Base-by-base conservation (phyloP, 2,329 filamentous ascomycete species). In the Diplocarpon rosae region DNA sequence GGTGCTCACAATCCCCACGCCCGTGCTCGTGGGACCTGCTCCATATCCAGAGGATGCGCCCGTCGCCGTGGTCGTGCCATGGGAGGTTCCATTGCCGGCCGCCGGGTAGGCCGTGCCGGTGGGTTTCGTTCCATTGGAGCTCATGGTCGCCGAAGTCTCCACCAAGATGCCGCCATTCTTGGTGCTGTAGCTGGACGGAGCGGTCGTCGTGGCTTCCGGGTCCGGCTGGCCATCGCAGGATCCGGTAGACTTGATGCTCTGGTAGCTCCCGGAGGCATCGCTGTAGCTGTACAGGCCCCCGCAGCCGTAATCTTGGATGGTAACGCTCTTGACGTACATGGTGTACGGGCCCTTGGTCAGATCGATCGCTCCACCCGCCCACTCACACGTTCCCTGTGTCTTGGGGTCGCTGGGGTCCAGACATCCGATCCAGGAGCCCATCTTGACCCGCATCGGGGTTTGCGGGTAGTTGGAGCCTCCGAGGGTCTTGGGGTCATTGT, bases 391-490 rank as follows among this genome's bases (percentile, higher is more conserved):
- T 38, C 80, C 79, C 49, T 65, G 48, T n/a, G 69, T 62, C 31
- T 68, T 61, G 45, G 65, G 62, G 4, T 65, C 62, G 42, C 67
- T 65, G 43, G 68, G 66, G 42, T 53, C 46, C 16, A 48, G 41
- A 41, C 59, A 61, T 42, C 56, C 62, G 36, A 71, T 63, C 69
- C 73, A 77, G 51, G 72, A 71, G 40, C 78, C 76, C 39, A 83
- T 65, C 66, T 78, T 78, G 55, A 82, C 60, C 44, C 74, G 72
- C 73, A 80, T 81, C 9, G 82, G 82, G 1, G 79, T 82, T 64
- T 85, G 82, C 1, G 82, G 82, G 64, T 72, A 86, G 60, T 68
- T 70, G 47, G 65, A 63, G 49, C 75, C 76, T 8, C 66, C 66
- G 37, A 72, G 42, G 37, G 70, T 60, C 45, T 72, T 47, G 31